phyloP scores from a whole-genome alignment of 805 yeast genomes.

The Candida insectalens region DNA sequence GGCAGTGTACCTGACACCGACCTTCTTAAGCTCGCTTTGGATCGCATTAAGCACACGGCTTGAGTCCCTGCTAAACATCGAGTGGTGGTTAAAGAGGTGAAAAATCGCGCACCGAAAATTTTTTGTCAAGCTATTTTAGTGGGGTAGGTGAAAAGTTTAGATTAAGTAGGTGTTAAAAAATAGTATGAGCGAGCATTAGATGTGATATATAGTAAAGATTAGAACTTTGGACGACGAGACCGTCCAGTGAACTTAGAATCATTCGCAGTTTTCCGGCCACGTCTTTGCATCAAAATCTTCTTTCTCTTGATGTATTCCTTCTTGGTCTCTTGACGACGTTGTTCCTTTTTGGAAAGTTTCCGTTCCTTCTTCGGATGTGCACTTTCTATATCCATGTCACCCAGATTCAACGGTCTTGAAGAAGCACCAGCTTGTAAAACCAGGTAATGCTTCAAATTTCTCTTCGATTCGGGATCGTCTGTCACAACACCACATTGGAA shows the following conservation, averaged over 20 bases:
- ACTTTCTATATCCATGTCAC: constrained; percentile 75
- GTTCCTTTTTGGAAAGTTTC: constrained; percentile 35
- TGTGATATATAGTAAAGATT: too few relatives aligned
- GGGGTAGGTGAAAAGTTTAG: too few relatives aligned
- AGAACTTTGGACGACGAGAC: constrained; percentile 60
- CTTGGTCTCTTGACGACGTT: constrained; percentile 55
- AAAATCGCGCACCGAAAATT: too few relatives aligned
- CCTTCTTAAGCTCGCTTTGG: constrained; percentile 10
- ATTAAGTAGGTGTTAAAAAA: too few relatives aligned
- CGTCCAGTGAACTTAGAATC: constrained; percentile 93
- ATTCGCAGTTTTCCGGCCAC: constrained; percentile 82
- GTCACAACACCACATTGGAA: constrained; percentile 93
- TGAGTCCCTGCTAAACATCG: constrained; percentile 14
- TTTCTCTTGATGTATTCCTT: constrained; percentile 81
- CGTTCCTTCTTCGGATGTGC: constrained; percentile 28
- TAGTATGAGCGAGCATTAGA: too few relatives aligned
- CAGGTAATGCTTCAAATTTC: constrained; percentile 82
- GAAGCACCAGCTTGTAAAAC: constrained; percentile 81
- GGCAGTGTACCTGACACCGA: constrained; percentile 34
- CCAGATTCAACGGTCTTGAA: constrained; percentile 66
- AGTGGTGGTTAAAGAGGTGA: too few relatives aligned
- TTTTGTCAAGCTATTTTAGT: too few relatives aligned
- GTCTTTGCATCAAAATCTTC: constrained; percentile 85
- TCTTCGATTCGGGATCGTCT: constrained; percentile 89
- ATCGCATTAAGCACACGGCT: constrained; percentile 6